Base-by-base conservation (phyloP, 192 early-diverging fungal species). In the Lobulomyces angularis region DNA sequence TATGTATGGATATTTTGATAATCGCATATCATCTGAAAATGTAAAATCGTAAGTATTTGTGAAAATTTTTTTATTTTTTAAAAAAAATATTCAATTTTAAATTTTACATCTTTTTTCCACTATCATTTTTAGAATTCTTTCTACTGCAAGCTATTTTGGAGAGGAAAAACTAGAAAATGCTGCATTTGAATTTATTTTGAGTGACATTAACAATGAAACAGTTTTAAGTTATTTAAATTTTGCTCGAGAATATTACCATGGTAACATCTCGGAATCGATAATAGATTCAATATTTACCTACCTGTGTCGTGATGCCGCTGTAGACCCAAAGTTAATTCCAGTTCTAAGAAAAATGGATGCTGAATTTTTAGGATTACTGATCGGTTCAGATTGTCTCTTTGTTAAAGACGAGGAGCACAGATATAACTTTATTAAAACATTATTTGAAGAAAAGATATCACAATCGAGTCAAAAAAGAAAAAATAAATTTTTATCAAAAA, bases 201-300 rank as follows among this genome's bases (percentile, higher is more conserved):
- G 26, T 20, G 47, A 44, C 23, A 51, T 64, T 25, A 55, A 48
- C 4, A 27, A 35, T 4, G 11, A 14, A 6, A 67, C 56, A 2
- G 51, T 63, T 1, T 32, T 63, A 23, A 41, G 50, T 17, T 64
- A 64, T 46, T 25, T 67, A 5, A 33, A 32, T 2, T 67, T 64
- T 25, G 28, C 43, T 27, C 53, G 49, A 20, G 31, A 20, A 7
- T 59, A 34, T 23, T 63, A 49, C 45, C 62, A 66, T 44, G 65
- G 65, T 34, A 37, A 38, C 27, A 37, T 46, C 25, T 54, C 61
- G 2, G 52, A 51, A 3, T 33, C 46, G 6, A 54, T 67, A 11
- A 26, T 57, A 14, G 57, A 63, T n/a, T 49, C 41, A 11, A 41
- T 37, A 35, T 35, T 67, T 32, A 56, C 38, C 3, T 56, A 33